Percentiles rank a stretch among this genome's conserved stretches.
Evolutionary conservation across 257 asterid genomes (phyloP).

Genomic region (Nicotiana obtusifolia): DNA sequence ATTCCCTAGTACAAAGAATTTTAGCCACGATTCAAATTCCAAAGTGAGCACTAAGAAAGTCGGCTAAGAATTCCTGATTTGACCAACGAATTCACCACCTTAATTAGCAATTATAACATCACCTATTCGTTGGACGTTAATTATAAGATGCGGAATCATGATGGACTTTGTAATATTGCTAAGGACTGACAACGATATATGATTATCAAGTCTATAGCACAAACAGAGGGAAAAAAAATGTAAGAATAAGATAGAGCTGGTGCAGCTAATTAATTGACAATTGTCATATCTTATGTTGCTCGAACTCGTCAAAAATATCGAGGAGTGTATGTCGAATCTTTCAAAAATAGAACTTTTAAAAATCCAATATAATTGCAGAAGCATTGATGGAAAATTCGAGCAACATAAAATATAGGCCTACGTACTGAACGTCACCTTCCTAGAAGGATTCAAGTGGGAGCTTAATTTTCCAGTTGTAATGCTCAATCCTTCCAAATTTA

Average conservation of each 20-base stretch:
- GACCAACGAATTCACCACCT: not conserved
- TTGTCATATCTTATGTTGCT: no score
- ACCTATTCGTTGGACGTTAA: not conserved
- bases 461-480: no score
- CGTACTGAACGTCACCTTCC: no score
- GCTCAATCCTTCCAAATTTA: no score
- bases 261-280: no score
- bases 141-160: not conserved
- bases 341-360: no score
- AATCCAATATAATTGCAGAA: no score
- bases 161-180: not conserved
- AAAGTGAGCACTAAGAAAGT: not conserved
- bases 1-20: not conserved
- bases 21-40: not conserved
- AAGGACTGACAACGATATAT: not conserved
- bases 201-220: not conserved
- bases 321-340: no score
- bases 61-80: not conserved
- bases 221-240: not conserved
- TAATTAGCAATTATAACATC: not conserved
- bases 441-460: no score
- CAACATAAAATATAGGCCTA: no score
- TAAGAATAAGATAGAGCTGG: not conserved
- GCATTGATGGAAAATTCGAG: no score
- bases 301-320: no score